Percentiles rank a stretch among this genome's conserved stretches.
Evolutionary conservation across 352 stramenopile genomes (phyloP).

Genomic region (Pythium vanterpoolii): DNA sequence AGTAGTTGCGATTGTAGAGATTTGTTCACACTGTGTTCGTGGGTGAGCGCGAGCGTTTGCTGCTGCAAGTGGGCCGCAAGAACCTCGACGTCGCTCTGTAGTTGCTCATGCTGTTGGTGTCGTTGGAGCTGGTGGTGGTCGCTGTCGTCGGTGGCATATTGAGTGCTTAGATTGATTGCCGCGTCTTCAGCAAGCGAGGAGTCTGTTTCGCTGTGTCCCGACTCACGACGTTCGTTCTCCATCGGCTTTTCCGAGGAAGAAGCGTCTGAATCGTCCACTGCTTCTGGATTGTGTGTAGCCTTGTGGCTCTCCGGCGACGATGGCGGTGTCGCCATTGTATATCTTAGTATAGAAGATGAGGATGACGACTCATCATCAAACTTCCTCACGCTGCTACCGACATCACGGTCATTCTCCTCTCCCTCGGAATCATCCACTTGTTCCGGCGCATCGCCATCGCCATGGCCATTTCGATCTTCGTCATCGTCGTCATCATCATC

Average conservation of each 20-base stretch:
- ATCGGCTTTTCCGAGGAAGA: not conserved
- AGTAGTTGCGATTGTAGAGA: constrained; percentile 3
- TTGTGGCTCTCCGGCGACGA: constrained; percentile 1
- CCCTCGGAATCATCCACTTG: not conserved
- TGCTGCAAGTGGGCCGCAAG: constrained; percentile 51
- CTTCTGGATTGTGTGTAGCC: not conserved
- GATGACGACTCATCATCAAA: not conserved
- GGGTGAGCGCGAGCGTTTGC: constrained; percentile 28
- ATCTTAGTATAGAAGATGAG: not conserved
- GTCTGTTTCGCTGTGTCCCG: not conserved
- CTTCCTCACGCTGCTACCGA: not conserved
- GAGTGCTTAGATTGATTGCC: not conserved
- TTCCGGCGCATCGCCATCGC: not conserved
- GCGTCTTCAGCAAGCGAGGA: not conserved
- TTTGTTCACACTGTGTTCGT: constrained; percentile 29
- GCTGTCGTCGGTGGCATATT: not conserved
- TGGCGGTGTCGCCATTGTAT: constrained; percentile 2
- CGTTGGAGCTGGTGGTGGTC: too few species aligned
- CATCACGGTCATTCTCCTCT: not conserved
- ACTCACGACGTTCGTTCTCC: not conserved
- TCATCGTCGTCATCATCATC: constrained; percentile 1
- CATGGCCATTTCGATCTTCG: not conserved
- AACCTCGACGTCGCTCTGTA: constrained; percentile 55
- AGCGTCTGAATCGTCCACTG: not conserved
- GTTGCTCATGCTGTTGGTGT: constrained; percentile 3